Conservation (phyloP, 768 basidiomycete species). For the Pisolithus tinctorius region DNA sequence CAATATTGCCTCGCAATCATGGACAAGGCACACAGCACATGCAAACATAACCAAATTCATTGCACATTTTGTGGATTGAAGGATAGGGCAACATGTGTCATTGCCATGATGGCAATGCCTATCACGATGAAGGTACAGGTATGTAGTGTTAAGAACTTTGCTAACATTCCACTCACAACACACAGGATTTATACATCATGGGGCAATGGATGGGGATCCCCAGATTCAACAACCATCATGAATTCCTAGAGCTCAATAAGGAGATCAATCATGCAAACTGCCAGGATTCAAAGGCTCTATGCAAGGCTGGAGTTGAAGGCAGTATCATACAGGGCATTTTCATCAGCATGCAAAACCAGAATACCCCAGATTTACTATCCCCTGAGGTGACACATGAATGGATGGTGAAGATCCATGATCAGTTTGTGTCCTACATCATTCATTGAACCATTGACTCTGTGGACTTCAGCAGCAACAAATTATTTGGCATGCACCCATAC, state of each 20-base stretch:
- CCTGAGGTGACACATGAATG: no score
- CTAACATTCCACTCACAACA: no score
- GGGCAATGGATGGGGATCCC: neutral
- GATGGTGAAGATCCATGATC: constrained; percentile 1
- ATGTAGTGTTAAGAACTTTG: neutral
- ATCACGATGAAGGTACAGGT: neutral
- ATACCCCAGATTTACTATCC: no score
- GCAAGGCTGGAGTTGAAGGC: no score
- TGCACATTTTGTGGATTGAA: neutral
- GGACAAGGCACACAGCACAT: neutral
- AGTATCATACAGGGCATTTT: no score
- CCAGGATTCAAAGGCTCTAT: no score
- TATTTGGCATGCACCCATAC: constrained; percentile 3
- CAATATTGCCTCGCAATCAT: neutral
- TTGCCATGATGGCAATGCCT: neutral
- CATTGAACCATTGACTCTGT: neutral
- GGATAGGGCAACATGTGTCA: neutral
- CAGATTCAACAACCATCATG: neutral
- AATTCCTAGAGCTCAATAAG: no score
- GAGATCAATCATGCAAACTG: no score
- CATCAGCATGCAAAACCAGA: no score
- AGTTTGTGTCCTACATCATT: constrained; percentile 1
- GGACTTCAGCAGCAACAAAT: neutral
- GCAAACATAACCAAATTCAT: neutral
- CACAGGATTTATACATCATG: neutral